Evolutionary conservation across 2,329 filamentous ascomycete species (phyloP).

Genomic region (Gnomoniopsis smithogilvyi): DNA sequence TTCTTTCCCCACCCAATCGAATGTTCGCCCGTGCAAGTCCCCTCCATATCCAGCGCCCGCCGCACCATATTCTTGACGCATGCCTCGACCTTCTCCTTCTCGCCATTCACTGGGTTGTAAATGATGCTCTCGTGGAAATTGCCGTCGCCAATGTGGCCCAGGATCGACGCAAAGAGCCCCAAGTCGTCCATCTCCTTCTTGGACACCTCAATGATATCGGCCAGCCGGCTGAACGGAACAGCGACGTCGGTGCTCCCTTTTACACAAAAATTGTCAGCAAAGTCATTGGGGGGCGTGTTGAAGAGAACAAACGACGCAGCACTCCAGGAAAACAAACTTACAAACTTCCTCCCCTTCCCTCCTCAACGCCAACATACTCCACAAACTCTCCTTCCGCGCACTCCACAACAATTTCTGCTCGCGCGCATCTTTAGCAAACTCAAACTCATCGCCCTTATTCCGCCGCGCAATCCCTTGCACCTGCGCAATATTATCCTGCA

Average conservation of each 20-base stretch:
- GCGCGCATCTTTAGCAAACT: slow-evolving; percentile 68
- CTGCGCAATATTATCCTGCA: slow-evolving; percentile 70
- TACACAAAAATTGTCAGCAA: slow-evolving; percentile 17
- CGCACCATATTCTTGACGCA: slow-evolving; percentile 89
- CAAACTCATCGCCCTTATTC: slow-evolving; percentile 65
- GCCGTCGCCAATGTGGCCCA: slow-evolving; percentile 89
- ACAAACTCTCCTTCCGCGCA: slow-evolving; percentile 78
- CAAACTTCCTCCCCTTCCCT: slow-evolving; percentile 68
- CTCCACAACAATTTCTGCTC: slow-evolving; percentile 78
- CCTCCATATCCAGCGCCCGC: slow-evolving; percentile 89
- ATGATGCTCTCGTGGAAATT: slow-evolving; percentile 95
- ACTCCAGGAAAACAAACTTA: slow-evolving; percentile 42
- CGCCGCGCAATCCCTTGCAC: slow-evolving; percentile 65
- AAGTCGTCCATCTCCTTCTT: slow-evolving; percentile 87
- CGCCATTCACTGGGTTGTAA: slow-evolving; percentile 66
- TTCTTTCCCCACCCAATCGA: slow-evolving; percentile 86
- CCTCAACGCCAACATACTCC: slow-evolving; percentile 73
- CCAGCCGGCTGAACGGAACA: slow-evolving; percentile 71
- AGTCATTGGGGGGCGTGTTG: no score
- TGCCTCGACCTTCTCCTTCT: slow-evolving; percentile 72
- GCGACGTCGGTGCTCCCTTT: slow-evolving; percentile 80
- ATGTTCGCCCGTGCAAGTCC: slow-evolving; percentile 88
- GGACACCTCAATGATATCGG: slow-evolving; percentile 75
- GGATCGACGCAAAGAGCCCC: slow-evolving; percentile 79
- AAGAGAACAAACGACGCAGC: no score